phyloP scores from a whole-genome alignment of 2,329 filamentous ascomycete genomes.

The Monilinia laxa region DNA sequence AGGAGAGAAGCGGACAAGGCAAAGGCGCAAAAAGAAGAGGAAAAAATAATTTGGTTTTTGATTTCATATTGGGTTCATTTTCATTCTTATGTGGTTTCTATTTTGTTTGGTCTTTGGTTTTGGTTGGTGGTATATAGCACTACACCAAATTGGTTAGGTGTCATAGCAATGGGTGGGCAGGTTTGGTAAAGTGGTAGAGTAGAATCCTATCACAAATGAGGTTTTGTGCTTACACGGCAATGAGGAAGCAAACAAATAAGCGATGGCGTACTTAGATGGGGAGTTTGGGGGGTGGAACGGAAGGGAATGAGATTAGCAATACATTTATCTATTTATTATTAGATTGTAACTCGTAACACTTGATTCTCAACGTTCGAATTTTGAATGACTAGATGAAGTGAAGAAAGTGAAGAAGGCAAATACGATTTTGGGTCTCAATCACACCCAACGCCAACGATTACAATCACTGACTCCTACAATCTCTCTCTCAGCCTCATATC shows the following conservation, averaged over 20 bases:
- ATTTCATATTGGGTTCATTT: not conserved
- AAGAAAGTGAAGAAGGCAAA: no score
- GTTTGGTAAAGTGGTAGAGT: not conserved
- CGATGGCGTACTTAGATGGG: not conserved
- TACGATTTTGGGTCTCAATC: no score
- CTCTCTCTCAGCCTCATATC: no score
- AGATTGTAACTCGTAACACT: not conserved
- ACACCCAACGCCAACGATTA: no score
- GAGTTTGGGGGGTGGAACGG: not conserved
- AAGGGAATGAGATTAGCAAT: not conserved
- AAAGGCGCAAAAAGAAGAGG: slow-evolving; percentile 4
- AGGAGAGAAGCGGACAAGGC: not conserved
- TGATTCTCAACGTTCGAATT: no score
- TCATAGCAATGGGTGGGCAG: not conserved
- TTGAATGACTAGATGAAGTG: no score
- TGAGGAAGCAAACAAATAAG: not conserved
- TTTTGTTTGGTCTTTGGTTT: not conserved
- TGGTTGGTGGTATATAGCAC: not conserved
- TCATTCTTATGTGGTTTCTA: not conserved
- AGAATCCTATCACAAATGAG: not conserved
- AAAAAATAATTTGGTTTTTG: not conserved
- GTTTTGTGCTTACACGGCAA: not conserved
- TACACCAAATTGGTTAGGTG: not conserved
- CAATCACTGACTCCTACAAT: no score
- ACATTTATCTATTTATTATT: not conserved